Evolutionary conservation across 164 flowering plant genomes (phyloP).

Genomic region (Hamamelis virginiana): DNA sequence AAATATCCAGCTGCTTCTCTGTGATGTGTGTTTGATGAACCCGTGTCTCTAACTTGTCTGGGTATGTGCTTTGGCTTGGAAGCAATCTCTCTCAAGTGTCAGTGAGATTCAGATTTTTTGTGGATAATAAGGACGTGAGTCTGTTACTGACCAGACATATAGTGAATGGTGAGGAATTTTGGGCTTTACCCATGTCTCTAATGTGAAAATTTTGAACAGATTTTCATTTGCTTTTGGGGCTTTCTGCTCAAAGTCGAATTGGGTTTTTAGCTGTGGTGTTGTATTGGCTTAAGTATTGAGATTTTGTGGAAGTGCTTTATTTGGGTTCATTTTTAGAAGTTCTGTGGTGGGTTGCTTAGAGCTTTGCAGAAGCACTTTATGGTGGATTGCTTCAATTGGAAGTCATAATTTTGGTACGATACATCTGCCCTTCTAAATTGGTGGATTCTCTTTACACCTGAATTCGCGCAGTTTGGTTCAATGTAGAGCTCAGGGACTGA

Average conservation of each 20-base stretch:
- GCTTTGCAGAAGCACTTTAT: too few relatives aligned
- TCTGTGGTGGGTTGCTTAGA: too few relatives aligned
- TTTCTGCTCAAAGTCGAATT: neutral
- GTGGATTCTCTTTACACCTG: neutral
- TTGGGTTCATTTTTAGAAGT: too few relatives aligned
- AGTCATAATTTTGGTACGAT: neutral
- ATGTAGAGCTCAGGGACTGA: neutral
- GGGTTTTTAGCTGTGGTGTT: too few relatives aligned
- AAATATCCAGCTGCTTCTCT: neutral
- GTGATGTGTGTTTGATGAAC: conserved; percentile 2
- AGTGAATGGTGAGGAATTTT: neutral
- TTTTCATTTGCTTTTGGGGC: neutral
- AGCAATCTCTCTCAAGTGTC: conserved; percentile 1
- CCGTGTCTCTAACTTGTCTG: conserved; percentile 20
- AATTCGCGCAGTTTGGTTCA: neutral
- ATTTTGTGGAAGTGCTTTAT: too few relatives aligned
- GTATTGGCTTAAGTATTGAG: too few relatives aligned
- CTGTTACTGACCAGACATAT: neutral
- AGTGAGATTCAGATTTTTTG: conserved; percentile 2
- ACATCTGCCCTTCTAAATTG: neutral
- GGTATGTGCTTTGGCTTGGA: neutral
- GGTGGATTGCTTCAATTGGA: conserved; percentile 7
- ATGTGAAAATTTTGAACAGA: neutral
- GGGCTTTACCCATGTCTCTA: too few relatives aligned
- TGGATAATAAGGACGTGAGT: neutral